Conservation (phyloP, 805 yeast species). For the Zygoascus biomembranicola region DNA sequence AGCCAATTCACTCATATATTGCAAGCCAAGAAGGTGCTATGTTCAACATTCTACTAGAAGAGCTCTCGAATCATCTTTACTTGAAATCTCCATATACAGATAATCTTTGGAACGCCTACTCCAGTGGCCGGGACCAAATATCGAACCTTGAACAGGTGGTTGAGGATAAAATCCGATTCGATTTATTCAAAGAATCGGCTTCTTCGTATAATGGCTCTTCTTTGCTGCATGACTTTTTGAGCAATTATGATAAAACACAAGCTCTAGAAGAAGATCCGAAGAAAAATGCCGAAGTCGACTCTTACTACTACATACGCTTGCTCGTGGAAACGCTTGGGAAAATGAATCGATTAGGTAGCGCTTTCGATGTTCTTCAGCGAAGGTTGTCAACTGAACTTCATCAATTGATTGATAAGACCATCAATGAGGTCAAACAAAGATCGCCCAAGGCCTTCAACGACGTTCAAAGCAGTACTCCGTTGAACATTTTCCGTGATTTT, state of each 20-base stretch:
- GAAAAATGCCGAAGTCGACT: conserved; percentile 35
- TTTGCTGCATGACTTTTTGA: conserved; percentile 17
- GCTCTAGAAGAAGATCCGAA: conserved; percentile 23
- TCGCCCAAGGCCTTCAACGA: conserved; percentile 33
- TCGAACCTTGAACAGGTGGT: conserved; percentile 17
- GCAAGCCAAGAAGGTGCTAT: conserved; percentile 36
- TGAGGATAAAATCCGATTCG: conserved; percentile 20
- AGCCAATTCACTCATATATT: conserved; percentile 25
- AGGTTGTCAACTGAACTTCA: conserved; percentile 56
- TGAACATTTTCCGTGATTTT: conserved; percentile 19
- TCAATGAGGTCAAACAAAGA: conserved; percentile 57
- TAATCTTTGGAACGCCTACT: conserved; percentile 22
- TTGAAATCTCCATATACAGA: conserved; percentile 37
- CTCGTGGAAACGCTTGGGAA: conserved; percentile 51
- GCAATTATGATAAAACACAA: conserved; percentile 7
- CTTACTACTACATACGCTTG: conserved; percentile 45
- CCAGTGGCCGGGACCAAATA: conserved; percentile 15
- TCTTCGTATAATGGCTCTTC: conserved; percentile 17
- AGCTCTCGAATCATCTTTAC: conserved; percentile 61
- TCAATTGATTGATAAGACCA: conserved; percentile 50
- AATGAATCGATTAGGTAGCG: conserved; percentile 52
- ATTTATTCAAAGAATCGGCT: conserved; percentile 17
- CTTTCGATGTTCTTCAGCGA: conserved; percentile 45
- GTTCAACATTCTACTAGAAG: conserved; percentile 69
- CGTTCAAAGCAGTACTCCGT: conserved; percentile 8